Percentiles rank a stretch among this genome's conserved stretches.
phyloP scores from a whole-genome alignment of 805 yeast genomes.

The Sungouiozyma ichnusensis region DNA sequence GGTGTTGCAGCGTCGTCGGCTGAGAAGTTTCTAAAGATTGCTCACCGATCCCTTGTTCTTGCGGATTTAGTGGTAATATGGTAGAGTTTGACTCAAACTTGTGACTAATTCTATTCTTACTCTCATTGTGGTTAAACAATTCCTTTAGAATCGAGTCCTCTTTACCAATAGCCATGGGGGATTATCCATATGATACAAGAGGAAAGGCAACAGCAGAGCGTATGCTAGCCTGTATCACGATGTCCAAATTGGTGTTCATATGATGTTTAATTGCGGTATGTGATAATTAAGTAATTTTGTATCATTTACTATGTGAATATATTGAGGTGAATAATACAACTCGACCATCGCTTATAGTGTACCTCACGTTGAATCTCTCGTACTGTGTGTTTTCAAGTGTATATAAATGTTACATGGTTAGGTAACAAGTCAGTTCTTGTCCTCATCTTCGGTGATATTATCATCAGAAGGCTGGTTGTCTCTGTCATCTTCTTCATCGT shows the following conservation, averaged over 20 bases:
- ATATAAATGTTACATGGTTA: neutral
- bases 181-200: too few relatives aligned
- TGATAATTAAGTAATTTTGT: too few relatives aligned
- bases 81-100: neutral
- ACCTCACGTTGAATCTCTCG: too few relatives aligned
- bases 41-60: neutral
- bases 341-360: too few relatives aligned
- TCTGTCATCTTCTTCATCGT: neutral
- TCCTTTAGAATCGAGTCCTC: neutral
- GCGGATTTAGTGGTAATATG: neutral
- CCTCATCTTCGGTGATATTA: neutral
- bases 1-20: neutral
- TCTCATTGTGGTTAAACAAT: neutral
- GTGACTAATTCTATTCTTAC: neutral
- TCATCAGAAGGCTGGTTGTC: neutral
- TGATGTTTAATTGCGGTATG: too few relatives aligned
- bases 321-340: too few relatives aligned
- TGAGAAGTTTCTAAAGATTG: neutral
- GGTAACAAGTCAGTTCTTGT: neutral
- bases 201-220: too few relatives aligned
- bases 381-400: too few relatives aligned
- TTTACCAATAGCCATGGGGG: neutral
- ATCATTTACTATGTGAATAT: too few relatives aligned
- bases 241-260: too few relatives aligned
- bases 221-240: too few relatives aligned